Evolutionary conservation across 129 eudicot species (phyloP), one percentile per base, ranked within the genome.

Genomic region (Arctium lappa): DNA sequence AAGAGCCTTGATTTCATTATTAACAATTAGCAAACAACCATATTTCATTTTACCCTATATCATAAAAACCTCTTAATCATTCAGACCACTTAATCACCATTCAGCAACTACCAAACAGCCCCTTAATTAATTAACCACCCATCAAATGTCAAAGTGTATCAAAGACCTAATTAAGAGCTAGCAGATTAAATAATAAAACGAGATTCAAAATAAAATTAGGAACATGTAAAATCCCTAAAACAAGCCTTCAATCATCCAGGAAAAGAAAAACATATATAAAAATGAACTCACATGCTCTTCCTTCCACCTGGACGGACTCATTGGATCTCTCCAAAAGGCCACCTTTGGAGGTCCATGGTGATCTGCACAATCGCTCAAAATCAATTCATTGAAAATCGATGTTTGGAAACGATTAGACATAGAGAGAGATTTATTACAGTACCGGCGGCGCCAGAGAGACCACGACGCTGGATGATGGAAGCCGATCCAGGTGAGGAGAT

Each of bases 301-400:
- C 89, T 89, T 94, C 97, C 97, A 94, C 33, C 82, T 83, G 6
- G 91, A 82, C 1, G 98, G 98, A 39, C 86, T 92, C 93, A 89
- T 80, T 18, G 98, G 98, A 36, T 92, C 97, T 60, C 80, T 27
- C 98, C 98, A 94, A 73, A 71, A 80, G 75, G 86, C 79, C 32
- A 91, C 94, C 85, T 85, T 94, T 6, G 93, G 85, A 44, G 95
- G 83, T 44, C 98, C 98, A 79, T 92, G 97, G 74, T 85, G 95
- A 89, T 92, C 97, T 92, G 84, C 85, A 74, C 33, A 79, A 13
- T 46, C 76, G 18, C 63, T 79, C 75, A 22, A 37, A 39, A 73
- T 73, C 56, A 38, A 53, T 12, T 50, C 62, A 6, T 53, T 3
- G 7, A 6, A 22, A 63, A 36, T 6, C 76, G 6, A 73, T 39